phyloP scores from a whole-genome alignment of 163 green algal species.

The Coccomyxa subellipsoidea region DNA sequence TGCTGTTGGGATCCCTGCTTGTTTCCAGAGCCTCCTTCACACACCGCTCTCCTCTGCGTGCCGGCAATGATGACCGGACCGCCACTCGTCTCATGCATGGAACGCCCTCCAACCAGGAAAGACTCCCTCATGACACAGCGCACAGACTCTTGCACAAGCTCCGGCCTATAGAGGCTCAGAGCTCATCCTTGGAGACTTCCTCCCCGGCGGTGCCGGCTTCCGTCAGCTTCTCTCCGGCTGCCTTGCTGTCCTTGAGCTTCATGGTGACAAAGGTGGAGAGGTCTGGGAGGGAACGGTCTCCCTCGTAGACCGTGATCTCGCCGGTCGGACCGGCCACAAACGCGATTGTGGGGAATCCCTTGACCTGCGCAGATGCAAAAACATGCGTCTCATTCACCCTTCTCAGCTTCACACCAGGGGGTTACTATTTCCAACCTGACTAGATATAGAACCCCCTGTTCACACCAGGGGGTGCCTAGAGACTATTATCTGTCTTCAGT shows the following conservation, averaged over 20 bases:
- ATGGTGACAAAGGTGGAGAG: slow-evolving; percentile 46
- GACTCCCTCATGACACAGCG: too few species aligned
- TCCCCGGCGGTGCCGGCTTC: background rate
- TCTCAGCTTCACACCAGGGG: background rate
- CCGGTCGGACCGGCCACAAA: slow-evolving; percentile 41
- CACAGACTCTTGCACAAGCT: background rate
- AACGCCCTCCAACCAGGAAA: too few species aligned
- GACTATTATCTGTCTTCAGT: too few species aligned
- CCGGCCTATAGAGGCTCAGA: background rate
- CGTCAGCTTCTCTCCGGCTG: background rate
- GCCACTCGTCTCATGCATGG: too few species aligned
- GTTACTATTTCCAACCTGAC: too few species aligned
- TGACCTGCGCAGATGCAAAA: slow-evolving; percentile 23
- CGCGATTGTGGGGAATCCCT: slow-evolving; percentile 65
- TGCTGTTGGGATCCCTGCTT: too few species aligned
- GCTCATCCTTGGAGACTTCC: slow-evolving; percentile 23
- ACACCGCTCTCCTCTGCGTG: too few species aligned
- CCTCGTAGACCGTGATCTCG: slow-evolving; percentile 33
- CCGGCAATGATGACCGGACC: too few species aligned
- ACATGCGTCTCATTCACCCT: background rate
- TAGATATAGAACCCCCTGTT: too few species aligned
- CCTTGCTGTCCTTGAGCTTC: slow-evolving; percentile 11
- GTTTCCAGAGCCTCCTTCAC: too few species aligned
- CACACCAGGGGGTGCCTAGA: too few species aligned
- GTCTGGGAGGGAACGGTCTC: slow-evolving; percentile 36